A percentile compares a stretch with the other conserved stretches of the same genome.
These are phyloP conservation scores for Macadamia integrifolia DNA, from an alignment of 164 flowering plant species.

Conservation along the genomic window DNA sequence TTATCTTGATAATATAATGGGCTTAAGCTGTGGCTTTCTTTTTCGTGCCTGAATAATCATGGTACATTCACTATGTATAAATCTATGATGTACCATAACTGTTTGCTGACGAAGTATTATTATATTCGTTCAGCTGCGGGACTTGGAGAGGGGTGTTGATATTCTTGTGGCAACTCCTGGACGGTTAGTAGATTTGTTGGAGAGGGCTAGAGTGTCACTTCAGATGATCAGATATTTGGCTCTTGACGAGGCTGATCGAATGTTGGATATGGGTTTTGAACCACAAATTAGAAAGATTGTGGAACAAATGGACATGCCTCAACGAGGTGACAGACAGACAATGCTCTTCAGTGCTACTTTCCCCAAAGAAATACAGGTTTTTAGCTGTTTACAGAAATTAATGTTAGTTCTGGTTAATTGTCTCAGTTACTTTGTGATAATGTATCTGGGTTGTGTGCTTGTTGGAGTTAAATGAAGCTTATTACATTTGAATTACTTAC, in stretches of 20 bases:
- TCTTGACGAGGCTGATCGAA: conserved; percentile 61
- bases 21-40: too few relatives aligned
- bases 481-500: too few relatives aligned
- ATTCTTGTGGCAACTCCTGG: conserved; percentile 71
- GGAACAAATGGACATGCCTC: conserved; percentile 65
- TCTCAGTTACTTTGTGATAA: not conserved
- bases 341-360: conserved; percentile 69
- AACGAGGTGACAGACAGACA: conserved; percentile 49
- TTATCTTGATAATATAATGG: not conserved
- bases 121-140: conserved; percentile 34
- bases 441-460: not conserved
- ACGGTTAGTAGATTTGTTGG: conserved; percentile 52
- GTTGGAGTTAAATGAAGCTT: too few relatives aligned
- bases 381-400: not conserved
- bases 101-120: not conserved
- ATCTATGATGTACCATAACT: not conserved
- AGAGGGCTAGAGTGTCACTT: conserved; percentile 55
- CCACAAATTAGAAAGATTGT: conserved; percentile 63
- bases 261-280: conserved; percentile 70
- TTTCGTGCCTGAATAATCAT: too few relatives aligned
- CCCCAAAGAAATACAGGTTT: conserved; percentile 60
- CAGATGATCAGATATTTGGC: conserved; percentile 59
- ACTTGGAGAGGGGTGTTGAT: conserved; percentile 64
- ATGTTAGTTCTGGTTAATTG: not conserved
- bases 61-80: not conserved